phyloP scores from a whole-genome alignment of 202 grass and related monocot species.

The Digitaria exilis region DNA sequence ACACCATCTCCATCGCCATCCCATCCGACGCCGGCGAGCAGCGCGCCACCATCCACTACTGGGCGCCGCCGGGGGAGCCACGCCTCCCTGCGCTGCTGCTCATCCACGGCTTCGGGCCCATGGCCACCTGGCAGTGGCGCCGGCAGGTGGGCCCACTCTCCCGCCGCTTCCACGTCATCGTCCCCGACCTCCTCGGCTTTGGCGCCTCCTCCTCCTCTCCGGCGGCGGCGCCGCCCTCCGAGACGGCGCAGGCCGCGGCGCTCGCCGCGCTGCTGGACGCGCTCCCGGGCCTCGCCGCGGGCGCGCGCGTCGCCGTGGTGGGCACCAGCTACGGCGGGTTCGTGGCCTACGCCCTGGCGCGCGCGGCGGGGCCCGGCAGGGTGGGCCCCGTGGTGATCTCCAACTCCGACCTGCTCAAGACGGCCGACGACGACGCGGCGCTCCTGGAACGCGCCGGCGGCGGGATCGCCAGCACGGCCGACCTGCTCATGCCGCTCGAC shows the following conservation, averaged over 20 bases:
- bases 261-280: constrained; percentile 39
- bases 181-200: constrained; percentile 60
- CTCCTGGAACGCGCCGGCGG: constrained; percentile 47
- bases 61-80: constrained; percentile 41
- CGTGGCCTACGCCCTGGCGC: constrained; percentile 61
- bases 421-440: constrained; percentile 46
- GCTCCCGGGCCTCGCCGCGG: constrained; percentile 25
- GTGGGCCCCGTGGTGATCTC: constrained; percentile 57
- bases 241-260: constrained; percentile 47
- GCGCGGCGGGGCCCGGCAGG: constrained; percentile 38
- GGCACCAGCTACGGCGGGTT: constrained; percentile 82
- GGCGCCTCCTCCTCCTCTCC: constrained; percentile 34
- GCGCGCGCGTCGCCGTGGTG: constrained; percentile 39
- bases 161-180: constrained; percentile 49
- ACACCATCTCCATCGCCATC: constrained; percentile 8
- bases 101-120: constrained; percentile 58
- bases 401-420: constrained; percentile 73
- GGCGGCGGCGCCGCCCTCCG: constrained; percentile 42
- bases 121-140: constrained; percentile 52
- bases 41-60: constrained; percentile 31
- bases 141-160: constrained; percentile 52
- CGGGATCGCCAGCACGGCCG: background rate
- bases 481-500: constrained; percentile 50
- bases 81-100: constrained; percentile 43
- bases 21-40: background rate